Conservation (phyloP, 345 rosid species). For the Theobroma cacao region DNA sequence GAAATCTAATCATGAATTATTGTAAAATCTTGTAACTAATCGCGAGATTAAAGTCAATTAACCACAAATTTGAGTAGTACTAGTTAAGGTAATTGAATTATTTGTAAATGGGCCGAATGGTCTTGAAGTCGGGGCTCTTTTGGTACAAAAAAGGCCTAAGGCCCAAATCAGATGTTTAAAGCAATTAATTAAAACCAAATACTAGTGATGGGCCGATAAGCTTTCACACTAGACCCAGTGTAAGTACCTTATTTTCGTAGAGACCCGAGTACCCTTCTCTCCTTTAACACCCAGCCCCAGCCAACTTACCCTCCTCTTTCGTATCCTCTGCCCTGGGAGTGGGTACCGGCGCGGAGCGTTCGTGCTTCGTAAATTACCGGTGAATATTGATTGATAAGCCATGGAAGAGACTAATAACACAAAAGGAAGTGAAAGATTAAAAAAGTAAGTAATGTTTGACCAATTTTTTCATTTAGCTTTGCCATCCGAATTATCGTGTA, state of each 20-base stretch:
- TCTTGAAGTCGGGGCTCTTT: neutral
- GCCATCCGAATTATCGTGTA: neutral
- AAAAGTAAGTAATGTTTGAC: constrained; percentile 27
- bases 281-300: neutral
- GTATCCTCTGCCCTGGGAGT: neutral
- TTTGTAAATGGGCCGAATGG: neutral
- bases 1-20: too few relatives aligned
- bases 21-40: too few relatives aligned
- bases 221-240: too few relatives aligned
- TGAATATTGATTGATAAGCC: neutral
- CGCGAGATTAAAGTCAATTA: too few relatives aligned
- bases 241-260: too few relatives aligned
- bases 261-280: too few relatives aligned
- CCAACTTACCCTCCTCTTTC: neutral
- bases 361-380: neutral
- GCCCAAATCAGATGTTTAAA: neutral
- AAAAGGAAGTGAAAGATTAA: constrained; percentile 19
- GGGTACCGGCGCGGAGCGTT: neutral
- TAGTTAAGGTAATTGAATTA: too few relatives aligned
- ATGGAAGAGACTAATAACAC: constrained; percentile 28
- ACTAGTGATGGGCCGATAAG: too few relatives aligned
- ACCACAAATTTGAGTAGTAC: too few relatives aligned
- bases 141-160: neutral
- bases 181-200: neutral
- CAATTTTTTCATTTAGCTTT: neutral